Percentiles rank a stretch among this genome's conserved stretches.
Conservation (phyloP, 768 basidiomycete species). For the Suillus alpinus region DNA sequence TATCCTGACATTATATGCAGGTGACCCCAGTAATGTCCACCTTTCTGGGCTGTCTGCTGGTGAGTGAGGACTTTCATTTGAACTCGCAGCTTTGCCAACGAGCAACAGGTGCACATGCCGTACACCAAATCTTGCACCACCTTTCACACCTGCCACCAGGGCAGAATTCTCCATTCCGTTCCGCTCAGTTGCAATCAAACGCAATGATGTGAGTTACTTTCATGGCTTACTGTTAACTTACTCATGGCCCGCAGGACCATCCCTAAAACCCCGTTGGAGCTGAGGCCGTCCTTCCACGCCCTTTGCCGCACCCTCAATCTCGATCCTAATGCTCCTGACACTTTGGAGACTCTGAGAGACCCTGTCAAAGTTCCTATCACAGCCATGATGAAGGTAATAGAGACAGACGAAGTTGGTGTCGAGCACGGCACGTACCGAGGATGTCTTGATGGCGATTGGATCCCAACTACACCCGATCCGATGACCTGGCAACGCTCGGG, state of each 20-base stretch:
- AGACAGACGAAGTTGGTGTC: conserved; percentile 50
- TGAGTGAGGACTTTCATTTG: conserved; percentile 15
- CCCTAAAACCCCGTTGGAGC: conserved; percentile 59
- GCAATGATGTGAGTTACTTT: conserved; percentile 54
- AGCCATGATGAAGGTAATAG: conserved; percentile 55
- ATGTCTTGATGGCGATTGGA: conserved; percentile 58
- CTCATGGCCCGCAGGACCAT: conserved; percentile 35
- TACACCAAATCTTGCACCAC: conserved; percentile 72
- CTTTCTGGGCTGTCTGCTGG: conserved; percentile 74
- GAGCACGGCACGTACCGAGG: conserved; percentile 68
- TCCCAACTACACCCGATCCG: conserved; percentile 48
- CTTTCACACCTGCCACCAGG: conserved; percentile 60
- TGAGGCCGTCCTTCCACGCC: conserved; percentile 60
- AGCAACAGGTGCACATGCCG: conserved; percentile 61
- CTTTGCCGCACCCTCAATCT: conserved; percentile 56
- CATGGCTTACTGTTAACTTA: not conserved
- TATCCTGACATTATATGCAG: conserved; percentile 30
- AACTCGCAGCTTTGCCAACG: not conserved
- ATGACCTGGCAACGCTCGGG: conserved; percentile 71
- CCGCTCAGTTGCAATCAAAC: conserved; percentile 71
- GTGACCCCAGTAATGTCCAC: conserved; percentile 58
- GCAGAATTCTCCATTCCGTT: conserved; percentile 58
- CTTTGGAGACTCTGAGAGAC: conserved; percentile 51
- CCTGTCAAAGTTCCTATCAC: conserved; percentile 45
- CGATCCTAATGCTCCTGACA: conserved; percentile 48